These are phyloP conservation scores for Solanum chacoense DNA, from an alignment of 305 asterid species.

Conservation along the genomic window DNA sequence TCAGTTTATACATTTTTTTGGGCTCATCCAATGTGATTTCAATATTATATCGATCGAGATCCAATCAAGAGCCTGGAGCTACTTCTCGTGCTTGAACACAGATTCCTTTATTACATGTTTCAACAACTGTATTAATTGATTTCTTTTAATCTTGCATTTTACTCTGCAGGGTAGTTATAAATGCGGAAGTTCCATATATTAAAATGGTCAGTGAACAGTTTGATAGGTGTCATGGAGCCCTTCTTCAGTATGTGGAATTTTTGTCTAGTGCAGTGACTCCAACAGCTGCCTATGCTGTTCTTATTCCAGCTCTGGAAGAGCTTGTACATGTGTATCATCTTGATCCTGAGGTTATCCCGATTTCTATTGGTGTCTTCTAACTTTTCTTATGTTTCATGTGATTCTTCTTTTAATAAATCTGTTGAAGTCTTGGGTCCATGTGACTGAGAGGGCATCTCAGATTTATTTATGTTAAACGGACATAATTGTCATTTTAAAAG, in stretches of 20 bases:
- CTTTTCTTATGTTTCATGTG: not conserved
- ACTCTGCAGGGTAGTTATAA: conserved; percentile 75
- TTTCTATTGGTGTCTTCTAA: conserved; percentile 11
- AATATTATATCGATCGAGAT: not conserved
- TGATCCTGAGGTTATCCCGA: conserved; percentile 85
- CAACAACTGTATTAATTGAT: not conserved
- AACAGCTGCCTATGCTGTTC: conserved; percentile 60
- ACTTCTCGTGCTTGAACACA: not conserved
- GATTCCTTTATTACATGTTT: not conserved
- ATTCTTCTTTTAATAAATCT: not conserved
- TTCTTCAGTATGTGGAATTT: conserved; percentile 98
- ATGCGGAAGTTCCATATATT: conserved; percentile 74
- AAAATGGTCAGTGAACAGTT: conserved; percentile 98
- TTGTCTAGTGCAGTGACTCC: conserved; percentile 86
- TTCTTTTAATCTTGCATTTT: not conserved
- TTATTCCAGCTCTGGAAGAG: conserved; percentile 84
- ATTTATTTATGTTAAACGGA: not conserved
- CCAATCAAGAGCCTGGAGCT: not conserved
- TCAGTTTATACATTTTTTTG: not conserved
- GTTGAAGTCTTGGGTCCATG: not conserved
- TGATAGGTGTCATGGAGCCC: conserved; percentile 98
- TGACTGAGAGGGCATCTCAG: not conserved
- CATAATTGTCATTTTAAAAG: not conserved
- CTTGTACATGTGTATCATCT: conserved; percentile 93
- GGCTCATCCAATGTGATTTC: not conserved